A percentile compares a stretch with the other conserved stretches of the same genome.
These are phyloP conservation scores for Boletus albobrunnescens DNA, from an alignment of 1,284 basidiomycete genomes.

Conservation along the genomic window DNA sequence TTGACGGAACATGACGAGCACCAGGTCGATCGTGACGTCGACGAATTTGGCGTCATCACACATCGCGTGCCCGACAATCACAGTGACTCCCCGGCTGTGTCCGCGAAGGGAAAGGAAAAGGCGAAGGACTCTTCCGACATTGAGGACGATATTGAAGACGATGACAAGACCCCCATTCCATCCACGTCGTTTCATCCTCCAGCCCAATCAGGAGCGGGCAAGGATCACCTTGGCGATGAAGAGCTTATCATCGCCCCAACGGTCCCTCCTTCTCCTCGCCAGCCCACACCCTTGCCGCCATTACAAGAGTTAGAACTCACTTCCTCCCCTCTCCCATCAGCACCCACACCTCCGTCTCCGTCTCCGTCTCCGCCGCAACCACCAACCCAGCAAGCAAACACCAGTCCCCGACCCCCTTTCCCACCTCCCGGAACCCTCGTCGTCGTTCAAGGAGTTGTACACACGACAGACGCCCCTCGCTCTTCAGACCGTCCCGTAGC, in stretches of 20 bases:
- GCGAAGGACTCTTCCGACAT: slow-evolving; percentile 17
- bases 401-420: slow-evolving; percentile 45
- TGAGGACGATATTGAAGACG: slow-evolving; percentile 6
- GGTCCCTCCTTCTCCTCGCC: slow-evolving; percentile 5
- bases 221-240: slow-evolving; percentile 12
- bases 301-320: slow-evolving; percentile 11
- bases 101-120: slow-evolving; percentile 32
- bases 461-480: slow-evolving; percentile 62
- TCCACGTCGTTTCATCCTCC: slow-evolving; percentile 22
- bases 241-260: slow-evolving; percentile 23
- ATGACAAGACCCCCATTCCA: slow-evolving; percentile 5
- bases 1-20: slow-evolving; percentile 26
- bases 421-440: slow-evolving; percentile 73
- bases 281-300: slow-evolving; percentile 9
- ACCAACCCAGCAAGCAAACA: slow-evolving; percentile 15
- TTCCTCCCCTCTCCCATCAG: slow-evolving; percentile 7
- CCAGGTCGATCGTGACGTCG: slow-evolving; percentile 31
- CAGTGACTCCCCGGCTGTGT: slow-evolving; percentile 20
- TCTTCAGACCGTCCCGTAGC: slow-evolving; percentile 18
- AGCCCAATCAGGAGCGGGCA: slow-evolving; percentile 1
- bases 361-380: slow-evolving; percentile 10
- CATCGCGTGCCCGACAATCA: slow-evolving; percentile 30
- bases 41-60: slow-evolving; percentile 33
- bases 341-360: slow-evolving; percentile 1
- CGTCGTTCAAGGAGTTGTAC: slow-evolving; percentile 76